Base-by-base conservation (phyloP, 139 green algal species). In the Gonium pectorale region DNA sequence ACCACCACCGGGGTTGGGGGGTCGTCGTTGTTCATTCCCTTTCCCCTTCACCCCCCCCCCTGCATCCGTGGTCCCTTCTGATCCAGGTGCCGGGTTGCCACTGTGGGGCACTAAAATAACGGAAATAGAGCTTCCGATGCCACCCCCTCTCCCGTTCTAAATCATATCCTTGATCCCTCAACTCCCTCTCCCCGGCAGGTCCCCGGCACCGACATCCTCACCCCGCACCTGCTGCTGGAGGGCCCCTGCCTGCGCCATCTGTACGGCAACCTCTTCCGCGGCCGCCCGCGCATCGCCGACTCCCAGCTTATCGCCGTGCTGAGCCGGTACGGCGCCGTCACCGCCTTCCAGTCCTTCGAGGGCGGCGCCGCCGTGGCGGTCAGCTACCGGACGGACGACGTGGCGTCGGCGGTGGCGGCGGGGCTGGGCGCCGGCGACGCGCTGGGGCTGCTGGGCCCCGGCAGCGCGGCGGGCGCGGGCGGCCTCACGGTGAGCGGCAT, bases 181-280 rank as follows among this genome's bases (percentile, higher is more conserved):
- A 19, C 35, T 51, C 64, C 5, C 21, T 9, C 19, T 3, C 64
- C 11, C 26, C 41, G 41, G 2, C 75, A 82, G 75, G 56, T 71
- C 11, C 75, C 75, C 41, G 40, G 59, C 59, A 15, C 75, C 75
- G 75, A 82, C 40, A 82, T 82, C 75, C n/a, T 71, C 38, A 82
- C 75, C 2, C 56, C 29, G 2, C 75, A 82, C 75, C 59, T 82
- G 19, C 75, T 82, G 29, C 43, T 82, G 59, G 59, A 71, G 40
- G 75, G 75, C 43, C 38, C 75, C 59, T 82, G 59, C 60, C 27
- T 82, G 41, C 75, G 75, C 29, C 75, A 82, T 40, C 56, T 82
- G 54, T 82, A 82, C 75, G 33, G 21, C 1, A 21, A 17, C 29
- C 38, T 82, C 24, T 82, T 82, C 59, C 19, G 31, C 56, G 75